A percentile compares a stretch with the other conserved stretches of the same genome.
Conservation (phyloP, 495 filamentous ascomycete genomes). For the Aspergillus carlsbadensis region DNA sequence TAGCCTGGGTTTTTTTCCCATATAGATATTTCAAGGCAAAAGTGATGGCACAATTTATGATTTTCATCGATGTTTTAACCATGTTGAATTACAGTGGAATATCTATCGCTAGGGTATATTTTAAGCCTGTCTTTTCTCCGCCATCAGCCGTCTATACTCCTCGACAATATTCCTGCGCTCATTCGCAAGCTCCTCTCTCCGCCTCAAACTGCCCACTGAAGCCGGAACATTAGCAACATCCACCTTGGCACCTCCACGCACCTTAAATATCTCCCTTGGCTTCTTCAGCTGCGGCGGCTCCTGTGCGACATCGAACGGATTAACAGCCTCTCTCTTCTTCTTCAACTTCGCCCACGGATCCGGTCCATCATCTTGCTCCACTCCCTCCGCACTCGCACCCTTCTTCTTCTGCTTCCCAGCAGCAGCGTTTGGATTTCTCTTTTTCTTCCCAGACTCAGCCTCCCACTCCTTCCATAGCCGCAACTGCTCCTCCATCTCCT, state of each 20-base stretch:
- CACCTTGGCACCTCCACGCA: slow-evolving; percentile 64
- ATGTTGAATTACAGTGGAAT: slow-evolving; percentile 3
- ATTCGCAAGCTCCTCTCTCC: slow-evolving; percentile 76
- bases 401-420: slow-evolving; percentile 40
- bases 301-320: slow-evolving; percentile 74
- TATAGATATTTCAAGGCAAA: slow-evolving; percentile 10
- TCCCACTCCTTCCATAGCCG: slow-evolving; percentile 51
- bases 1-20: slow-evolving; percentile 4
- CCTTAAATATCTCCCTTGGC: slow-evolving; percentile 68
- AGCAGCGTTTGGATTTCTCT: slow-evolving; percentile 27
- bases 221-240: slow-evolving; percentile 74
- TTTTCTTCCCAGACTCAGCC: slow-evolving; percentile 51
- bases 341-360: slow-evolving; percentile 82
- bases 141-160: slow-evolving; percentile 79
- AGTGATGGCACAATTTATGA: not conserved
- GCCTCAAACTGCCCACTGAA: slow-evolving; percentile 73
- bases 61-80: not conserved
- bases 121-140: slow-evolving; percentile 48
- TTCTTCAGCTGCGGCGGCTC: slow-evolving; percentile 76
- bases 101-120: slow-evolving; percentile 9
- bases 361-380: slow-evolving; percentile 49
- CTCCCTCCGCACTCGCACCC: slow-evolving; percentile 40
- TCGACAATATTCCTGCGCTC: slow-evolving; percentile 77
- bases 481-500: slow-evolving; percentile 49
- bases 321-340: slow-evolving; percentile 39